Evolutionary conservation across 2,329 filamentous ascomycete species (phyloP), one percentile per base, ranked within the genome.

Genomic region (Sporothrix mexicana): DNA sequence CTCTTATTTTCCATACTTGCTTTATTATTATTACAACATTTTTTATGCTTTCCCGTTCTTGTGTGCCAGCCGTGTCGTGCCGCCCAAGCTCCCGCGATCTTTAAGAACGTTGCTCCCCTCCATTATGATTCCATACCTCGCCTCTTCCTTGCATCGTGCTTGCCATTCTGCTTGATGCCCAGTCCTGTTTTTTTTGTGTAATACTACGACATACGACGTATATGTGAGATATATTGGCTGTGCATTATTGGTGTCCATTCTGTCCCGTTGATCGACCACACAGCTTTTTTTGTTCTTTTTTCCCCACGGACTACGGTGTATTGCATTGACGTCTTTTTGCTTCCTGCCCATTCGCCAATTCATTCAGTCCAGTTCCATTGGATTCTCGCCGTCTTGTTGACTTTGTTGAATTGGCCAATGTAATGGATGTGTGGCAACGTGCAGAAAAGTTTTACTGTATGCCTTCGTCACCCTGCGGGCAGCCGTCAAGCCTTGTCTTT

Each of bases 121-220:
- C 51, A 12, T 55, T 62, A 62, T 62, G n/a, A 64, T 64, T 25
- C 61, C n/a, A 62, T 45, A 64, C 15, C n/a, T 45, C 41, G 41
- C 59, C 59, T 64, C 59, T 23, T 20, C 41, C 41, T 20, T 64
- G 41, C 61, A 36, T 36, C 30, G 5, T 36, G 30, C 30, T 36
- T 36, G 30, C 30, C 30, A 36, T 36, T 36, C 47, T 23, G 36
- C n/a, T 10, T 23, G 20, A 13, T 51, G 47, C 6, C 15, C n/a
- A 17, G 6, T 51, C 15, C n/a, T 51, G 6, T 51, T 45, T n/a
- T 10, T 13, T 23, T 25, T 23, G 61, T 64, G 61, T 25, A 64
- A 15, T 64, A n/a, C 61, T 15, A 64, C 61, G 41, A 64, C 25
- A 20, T 47, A 25, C 9, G 9, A 62, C 9, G 30, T 36, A 5